Evolutionary conservation across 2,329 filamentous ascomycete genomes (phyloP), one percentile per base, ranked within the genome.

Genomic region (Fusarium haematococcum): DNA sequence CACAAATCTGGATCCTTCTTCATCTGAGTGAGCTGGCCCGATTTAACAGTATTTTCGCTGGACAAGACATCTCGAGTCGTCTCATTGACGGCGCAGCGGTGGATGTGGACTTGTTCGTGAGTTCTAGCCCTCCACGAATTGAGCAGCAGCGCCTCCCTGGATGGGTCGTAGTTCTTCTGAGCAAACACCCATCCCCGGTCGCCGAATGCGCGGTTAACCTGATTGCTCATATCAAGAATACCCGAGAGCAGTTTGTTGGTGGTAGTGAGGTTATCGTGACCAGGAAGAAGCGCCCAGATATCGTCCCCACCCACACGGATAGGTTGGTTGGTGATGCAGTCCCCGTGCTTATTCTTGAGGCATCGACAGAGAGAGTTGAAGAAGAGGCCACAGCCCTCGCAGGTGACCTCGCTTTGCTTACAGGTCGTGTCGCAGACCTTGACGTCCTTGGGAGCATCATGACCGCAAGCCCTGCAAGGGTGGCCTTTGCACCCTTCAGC

Each of bases 71-170:
- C 23, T 45, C 57, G n/a, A 10, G 63, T 68, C 4, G 37, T 37
- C 25, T 18, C 25, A 35, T 70, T 73, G 41, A 39, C 23, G n/a
- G 39, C 14, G 63, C 72, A 75, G 6, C 67, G 30, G 11, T 75
- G 70, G 27, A 75, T 75, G 50, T 75, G 72, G 3, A 75, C 60
- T 37, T 75, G 72, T 43, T 73, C 68, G 8, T 64, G 58, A 0
- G 54, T 68, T 16, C 72, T 45, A n/a, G 58, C 56, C 13, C 70
- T 62, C 32, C 56, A 73, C n/a, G 70, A 68, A 32, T 73, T 71
- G 4, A 75, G 35, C 6, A 62, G 63, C 41, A 75, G 45, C 1
- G 70, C 54, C 33, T 68, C 23, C 4, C 2, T 41, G 5, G 6
- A 11, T 6, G 60, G 18, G 11, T 68, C 43, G 39, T 69, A 73